Conservation (phyloP, 2,329 filamentous ascomycete species). For the Colletotrichum sojae region DNA sequence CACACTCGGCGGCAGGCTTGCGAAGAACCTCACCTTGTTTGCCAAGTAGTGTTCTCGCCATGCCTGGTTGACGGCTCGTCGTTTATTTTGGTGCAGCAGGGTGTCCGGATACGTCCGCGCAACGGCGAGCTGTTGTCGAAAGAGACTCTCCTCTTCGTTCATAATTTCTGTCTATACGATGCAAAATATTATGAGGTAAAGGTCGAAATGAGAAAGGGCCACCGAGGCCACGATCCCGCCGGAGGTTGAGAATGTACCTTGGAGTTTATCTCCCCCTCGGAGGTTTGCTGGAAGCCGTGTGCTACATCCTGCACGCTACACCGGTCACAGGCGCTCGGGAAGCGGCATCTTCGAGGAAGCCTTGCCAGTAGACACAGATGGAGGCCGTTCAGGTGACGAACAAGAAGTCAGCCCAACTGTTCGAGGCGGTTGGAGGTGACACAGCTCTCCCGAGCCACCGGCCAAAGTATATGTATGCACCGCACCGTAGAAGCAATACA, state of each 20-base stretch:
- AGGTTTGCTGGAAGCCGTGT: neutral
- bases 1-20: neutral
- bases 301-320: neutral
- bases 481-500: neutral
- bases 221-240: no score
- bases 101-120: conserved; percentile 27
- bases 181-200: no score
- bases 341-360: conserved; percentile 14
- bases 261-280: neutral
- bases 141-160: conserved; percentile 3
- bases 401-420: no score
- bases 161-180: neutral
- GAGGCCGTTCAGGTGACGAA: neutral
- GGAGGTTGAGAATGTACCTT: no score
- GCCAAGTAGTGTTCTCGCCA: conserved; percentile 18
- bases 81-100: conserved; percentile 7
- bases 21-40: conserved; percentile 17
- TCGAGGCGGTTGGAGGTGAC: no score
- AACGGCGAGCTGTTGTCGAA: conserved; percentile 21
- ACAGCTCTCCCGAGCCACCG: neutral
- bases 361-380: neutral
- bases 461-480: neutral
- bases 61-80: neutral
- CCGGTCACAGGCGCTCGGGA: neutral
- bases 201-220: no score